Percentiles rank a stretch among this genome's conserved stretches.
These are phyloP conservation scores for Monosporascus ibericus DNA, from an alignment of 2,329 filamentous ascomycete species.

Conservation along the genomic window DNA sequence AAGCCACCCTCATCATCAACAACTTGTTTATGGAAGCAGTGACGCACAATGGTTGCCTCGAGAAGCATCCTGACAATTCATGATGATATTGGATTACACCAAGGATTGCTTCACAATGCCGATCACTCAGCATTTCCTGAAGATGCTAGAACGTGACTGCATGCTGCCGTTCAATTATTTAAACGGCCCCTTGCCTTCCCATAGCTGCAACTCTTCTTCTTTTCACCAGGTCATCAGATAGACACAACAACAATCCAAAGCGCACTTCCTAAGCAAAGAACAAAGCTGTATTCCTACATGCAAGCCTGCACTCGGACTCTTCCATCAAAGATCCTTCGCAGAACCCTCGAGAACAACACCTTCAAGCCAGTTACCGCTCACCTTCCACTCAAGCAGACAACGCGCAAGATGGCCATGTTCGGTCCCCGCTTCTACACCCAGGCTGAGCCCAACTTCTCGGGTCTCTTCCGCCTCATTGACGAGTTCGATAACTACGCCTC, in stretches of 20 bases:
- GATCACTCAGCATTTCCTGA: slow-evolving; percentile 18
- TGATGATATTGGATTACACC: slow-evolving; percentile 9
- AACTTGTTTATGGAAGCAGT: slow-evolving; percentile 5
- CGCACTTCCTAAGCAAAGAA: slow-evolving; percentile 13
- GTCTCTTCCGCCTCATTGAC: slow-evolving; percentile 59
- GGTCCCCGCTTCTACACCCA: slow-evolving; percentile 43
- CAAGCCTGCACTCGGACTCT: slow-evolving; percentile 1
- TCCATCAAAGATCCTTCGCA: slow-evolving; percentile 14
- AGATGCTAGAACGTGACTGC: slow-evolving; percentile 17
- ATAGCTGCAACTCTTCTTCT: slow-evolving; percentile 5
- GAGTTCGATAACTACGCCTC: slow-evolving; percentile 53
- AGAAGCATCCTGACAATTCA: slow-evolving; percentile 22
- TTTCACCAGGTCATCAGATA: slow-evolving; percentile 21
- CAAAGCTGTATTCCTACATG: neutral
- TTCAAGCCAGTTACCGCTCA: slow-evolving; percentile 8
- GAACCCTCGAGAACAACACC: slow-evolving; percentile 16
- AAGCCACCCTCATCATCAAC: slow-evolving; percentile 6
- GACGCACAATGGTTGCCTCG: slow-evolving; percentile 4
- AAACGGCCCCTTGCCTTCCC: slow-evolving; percentile 12
- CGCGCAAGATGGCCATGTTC: slow-evolving; percentile 54
- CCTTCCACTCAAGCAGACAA: neutral
- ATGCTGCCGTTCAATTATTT: slow-evolving; percentile 21
- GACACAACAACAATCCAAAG: slow-evolving; percentile 6
- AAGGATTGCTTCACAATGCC: slow-evolving; percentile 12
- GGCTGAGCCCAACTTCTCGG: slow-evolving; percentile 45